Evolutionary conservation across 768 basidiomycete genomes (phyloP), one percentile per base, ranked within the genome.

Genomic region (Boletus vinaceobasis): DNA sequence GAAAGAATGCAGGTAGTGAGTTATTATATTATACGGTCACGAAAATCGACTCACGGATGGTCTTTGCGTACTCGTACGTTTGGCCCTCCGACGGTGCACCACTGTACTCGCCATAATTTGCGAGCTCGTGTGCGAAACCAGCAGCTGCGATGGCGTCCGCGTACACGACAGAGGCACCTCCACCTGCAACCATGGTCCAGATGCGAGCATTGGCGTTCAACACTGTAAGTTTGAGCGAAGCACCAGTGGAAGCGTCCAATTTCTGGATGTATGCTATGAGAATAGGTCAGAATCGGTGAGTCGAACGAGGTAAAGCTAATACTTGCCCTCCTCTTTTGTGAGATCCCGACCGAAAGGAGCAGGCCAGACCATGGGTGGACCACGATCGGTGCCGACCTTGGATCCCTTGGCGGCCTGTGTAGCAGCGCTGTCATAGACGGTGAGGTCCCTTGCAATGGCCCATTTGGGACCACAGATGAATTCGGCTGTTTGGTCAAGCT

Each of bases 151-250:
- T 90, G 60, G 88, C 88, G 59, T 90, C 88, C 7, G 78, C 79
- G 66, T 85, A 86, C 39, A 85, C 82, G 58, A 85, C 83, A 7
- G 80, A 83, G 21, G 84, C 83, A 78, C 93, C 93, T 68, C 97
- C 97, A 77, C 96, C 97, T 51, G 97, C 96, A 52, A 99, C 97
- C 96, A 98, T 98, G 63, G 97, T 98, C 97, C 97, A 99, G 60
- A 99, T 85, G 58, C 95, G 89, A 56, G 96, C 97, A 69, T 91
- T 88, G 50, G 90, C 74, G 73, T 98, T 98, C 65, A 99, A 79
- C 49, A 99, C 96, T 39, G 97, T 99, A 43, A 99, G 83, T 73
- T 99, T 99, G 70, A 99, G 87, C 9, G 94, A 97, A 64, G 97
- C 94, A 77, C 97, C 96, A 40, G 97, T 99, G 21, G 92, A 94